These are phyloP conservation scores for Thalassiosira profunda DNA, from an alignment of 108 stramenopile species.

Conservation along the genomic window DNA sequence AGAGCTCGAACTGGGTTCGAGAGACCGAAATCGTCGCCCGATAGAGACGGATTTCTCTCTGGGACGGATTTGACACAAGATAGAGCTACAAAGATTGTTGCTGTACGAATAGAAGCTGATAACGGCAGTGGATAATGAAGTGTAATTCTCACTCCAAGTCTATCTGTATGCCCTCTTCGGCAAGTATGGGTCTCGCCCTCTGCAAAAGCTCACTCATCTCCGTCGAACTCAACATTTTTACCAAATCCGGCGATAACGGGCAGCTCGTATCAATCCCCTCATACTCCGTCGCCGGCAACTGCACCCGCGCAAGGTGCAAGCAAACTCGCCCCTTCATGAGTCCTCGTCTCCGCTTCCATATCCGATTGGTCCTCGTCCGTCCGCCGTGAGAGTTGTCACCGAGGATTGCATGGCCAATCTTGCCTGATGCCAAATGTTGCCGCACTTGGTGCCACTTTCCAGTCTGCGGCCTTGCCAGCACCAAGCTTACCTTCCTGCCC, in stretches of 20 bases:
- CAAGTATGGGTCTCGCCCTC: slow-evolving; percentile 17
- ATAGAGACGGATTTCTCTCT: no score
- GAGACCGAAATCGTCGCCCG: no score
- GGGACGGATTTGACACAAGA: no score
- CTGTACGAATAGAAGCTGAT: no score
- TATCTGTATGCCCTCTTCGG: slow-evolving; percentile 6
- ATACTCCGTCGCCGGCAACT: slow-evolving; percentile 40
- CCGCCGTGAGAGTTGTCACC: slow-evolving; percentile 29
- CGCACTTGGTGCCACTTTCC: slow-evolving; percentile 72
- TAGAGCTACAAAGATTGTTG: no score
- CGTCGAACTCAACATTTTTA: slow-evolving; percentile 21
- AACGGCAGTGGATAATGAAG: no score
- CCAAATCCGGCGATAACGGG: slow-evolving; percentile 37
- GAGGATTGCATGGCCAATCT: slow-evolving; percentile 45
- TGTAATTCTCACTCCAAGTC: no score
- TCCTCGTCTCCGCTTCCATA: slow-evolving; percentile 35
- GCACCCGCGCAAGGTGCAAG: slow-evolving; percentile 33
- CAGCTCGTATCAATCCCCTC: slow-evolving; percentile 44
- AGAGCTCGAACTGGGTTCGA: no score
- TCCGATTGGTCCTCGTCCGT: slow-evolving; percentile 32
- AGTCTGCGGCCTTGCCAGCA: slow-evolving; percentile 42
- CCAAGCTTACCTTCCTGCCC: slow-evolving; percentile 36
- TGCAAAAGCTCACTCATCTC: slow-evolving; percentile 33
- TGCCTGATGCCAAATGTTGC: slow-evolving; percentile 49
- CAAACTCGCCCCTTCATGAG: slow-evolving; percentile 42